Evolutionary conservation across 2,329 filamentous ascomycete genomes (phyloP).

Genomic region (Fusarium chuoi): DNA sequence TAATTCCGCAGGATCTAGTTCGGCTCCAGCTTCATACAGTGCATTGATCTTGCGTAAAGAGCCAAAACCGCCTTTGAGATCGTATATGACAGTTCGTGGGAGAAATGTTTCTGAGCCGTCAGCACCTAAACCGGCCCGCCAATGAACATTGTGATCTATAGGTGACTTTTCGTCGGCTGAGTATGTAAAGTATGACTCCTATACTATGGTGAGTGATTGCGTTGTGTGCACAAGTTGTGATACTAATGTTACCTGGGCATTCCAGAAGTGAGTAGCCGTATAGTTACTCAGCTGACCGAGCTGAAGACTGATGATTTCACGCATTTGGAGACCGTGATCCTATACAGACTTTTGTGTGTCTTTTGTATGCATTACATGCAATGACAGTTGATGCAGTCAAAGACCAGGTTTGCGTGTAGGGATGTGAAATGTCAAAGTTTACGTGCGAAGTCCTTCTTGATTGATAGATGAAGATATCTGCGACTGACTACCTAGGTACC

Average conservation of each 20-base stretch:
- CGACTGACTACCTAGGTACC: too few species aligned
- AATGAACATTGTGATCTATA: slow-evolving; percentile 75
- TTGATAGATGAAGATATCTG: background rate
- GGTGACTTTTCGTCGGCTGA: slow-evolving; percentile 54
- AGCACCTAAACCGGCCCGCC: slow-evolving; percentile 81
- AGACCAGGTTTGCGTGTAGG: background rate
- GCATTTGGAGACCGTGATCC: slow-evolving; percentile 67
- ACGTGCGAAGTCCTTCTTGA: background rate
- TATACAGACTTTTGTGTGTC: background rate
- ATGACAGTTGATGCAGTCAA: background rate
- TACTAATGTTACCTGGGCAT: slow-evolving; percentile 73
- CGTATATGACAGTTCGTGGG: slow-evolving; percentile 91
- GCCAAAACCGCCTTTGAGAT: slow-evolving; percentile 93
- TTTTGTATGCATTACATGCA: background rate
- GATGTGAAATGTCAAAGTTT: background rate
- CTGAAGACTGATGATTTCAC: slow-evolving; percentile 94
- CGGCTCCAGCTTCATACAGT: slow-evolving; percentile 73
- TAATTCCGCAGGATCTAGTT: slow-evolving; percentile 46
- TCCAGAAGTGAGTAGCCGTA: slow-evolving; percentile 96
- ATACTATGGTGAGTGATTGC: slow-evolving; percentile 9
- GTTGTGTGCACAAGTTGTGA: background rate
- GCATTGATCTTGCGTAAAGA: slow-evolving; percentile 88
- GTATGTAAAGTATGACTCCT: slow-evolving; percentile 99
- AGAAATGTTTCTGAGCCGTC: slow-evolving; percentile 93
- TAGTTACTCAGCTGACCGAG: slow-evolving; percentile 95